Base-by-base conservation (phyloP, 2,329 filamentous ascomycete genomes). In the Metarhizium anisopliae region DNA sequence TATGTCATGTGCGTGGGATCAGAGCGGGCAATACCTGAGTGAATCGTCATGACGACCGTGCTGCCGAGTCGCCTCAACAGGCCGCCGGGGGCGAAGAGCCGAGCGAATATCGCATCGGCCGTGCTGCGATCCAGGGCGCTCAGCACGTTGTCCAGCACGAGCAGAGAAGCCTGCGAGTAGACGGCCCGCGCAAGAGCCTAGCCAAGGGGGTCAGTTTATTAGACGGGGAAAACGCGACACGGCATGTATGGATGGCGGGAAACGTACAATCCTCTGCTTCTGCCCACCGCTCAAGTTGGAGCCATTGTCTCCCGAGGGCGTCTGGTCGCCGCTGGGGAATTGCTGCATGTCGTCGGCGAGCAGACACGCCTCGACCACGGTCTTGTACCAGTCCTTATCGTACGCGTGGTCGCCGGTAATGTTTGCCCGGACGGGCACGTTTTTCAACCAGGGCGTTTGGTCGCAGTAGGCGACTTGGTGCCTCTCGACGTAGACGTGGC, bases 111-210 rank as follows among this genome's bases (percentile, higher is more conserved):
- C 13, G 35, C 47, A 7, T 45, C 49, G 5, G 58, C 52, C n/a
- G 58, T 59, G 32, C 16, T 25, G 8, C 36, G 47, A 43, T 59
- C 53, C 2, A 57, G 43, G 25, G 53, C 32, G 13, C 30, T 42
- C 29, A 55, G 51, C 18, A 56, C 53, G 18, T 59, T 56, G 42
- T 59, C 57, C 14, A 59, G 50, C 6, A 59, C 43, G 11, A 74
- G 50, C 10, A 75, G 60, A 6, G 68, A 57, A 13, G 62, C 63
- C 18, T 66, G 59, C 14, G 68, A 64, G 60, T 74, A 78, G 0
- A 77, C 58, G 2, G 74, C 74, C 11, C 75, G 65, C 3, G 75
- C 74, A 5, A 77, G 61, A 30, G 70, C 68, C 61, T 58, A 20
- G 6, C n/a, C n/a, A 47, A 16, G 13, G 14, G 5, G 38, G 38